Percentiles rank a stretch among this genome's conserved stretches.
Conservation (phyloP, 2,329 filamentous ascomycete species). For the Exophiala alcalophila region DNA sequence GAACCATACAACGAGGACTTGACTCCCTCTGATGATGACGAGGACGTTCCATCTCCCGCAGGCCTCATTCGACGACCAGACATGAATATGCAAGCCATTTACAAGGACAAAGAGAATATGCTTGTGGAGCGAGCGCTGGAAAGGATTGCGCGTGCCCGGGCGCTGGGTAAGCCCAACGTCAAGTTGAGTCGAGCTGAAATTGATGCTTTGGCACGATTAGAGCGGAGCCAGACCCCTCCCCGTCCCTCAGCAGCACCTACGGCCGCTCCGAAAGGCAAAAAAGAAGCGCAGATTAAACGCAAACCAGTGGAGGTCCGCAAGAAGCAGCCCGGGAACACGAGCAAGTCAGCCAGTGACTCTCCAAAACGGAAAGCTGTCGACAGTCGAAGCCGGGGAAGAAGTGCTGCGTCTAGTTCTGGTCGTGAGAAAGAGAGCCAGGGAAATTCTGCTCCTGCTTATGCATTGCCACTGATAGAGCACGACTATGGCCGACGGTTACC, state of each 20-base stretch:
- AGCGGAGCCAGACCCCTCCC: constrained; percentile 55
- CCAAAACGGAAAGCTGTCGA: constrained; percentile 25
- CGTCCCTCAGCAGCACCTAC: constrained; percentile 34
- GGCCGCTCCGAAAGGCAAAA: constrained; percentile 32
- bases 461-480: constrained; percentile 33
- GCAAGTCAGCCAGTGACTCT: constrained; percentile 23
- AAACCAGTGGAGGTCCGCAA: constrained; percentile 31
- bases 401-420: constrained; percentile 19
- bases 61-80: constrained; percentile 43
- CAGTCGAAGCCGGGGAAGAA: constrained; percentile 22
- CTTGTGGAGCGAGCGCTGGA: constrained; percentile 75
- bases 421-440: constrained; percentile 19
- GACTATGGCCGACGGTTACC: constrained; percentile 43
- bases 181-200: constrained; percentile 77
- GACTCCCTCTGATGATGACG: constrained; percentile 46
- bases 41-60: constrained; percentile 54
- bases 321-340: constrained; percentile 20
- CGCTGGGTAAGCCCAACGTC: constrained; percentile 73
- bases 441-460: constrained; percentile 24
- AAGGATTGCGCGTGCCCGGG: constrained; percentile 74
- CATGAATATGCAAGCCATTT: constrained; percentile 54
- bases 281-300: constrained; percentile 26
- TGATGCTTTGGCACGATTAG: constrained; percentile 66
- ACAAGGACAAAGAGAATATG: constrained; percentile 67
- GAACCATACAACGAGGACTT: constrained; percentile 50